phyloP scores from a whole-genome alignment of 345 rosid genomes.

The Bruguiera sexangula region DNA sequence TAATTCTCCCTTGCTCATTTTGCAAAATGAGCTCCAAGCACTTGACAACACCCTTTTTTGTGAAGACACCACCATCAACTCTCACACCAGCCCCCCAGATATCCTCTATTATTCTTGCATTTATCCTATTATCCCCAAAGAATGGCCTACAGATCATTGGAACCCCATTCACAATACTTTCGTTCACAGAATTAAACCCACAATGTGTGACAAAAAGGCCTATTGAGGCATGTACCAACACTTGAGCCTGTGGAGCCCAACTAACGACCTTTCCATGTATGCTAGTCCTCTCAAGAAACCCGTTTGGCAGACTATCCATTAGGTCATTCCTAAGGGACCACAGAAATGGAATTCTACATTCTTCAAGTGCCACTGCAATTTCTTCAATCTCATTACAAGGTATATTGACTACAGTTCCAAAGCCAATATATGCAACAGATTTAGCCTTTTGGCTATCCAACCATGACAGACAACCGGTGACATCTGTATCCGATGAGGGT shows the following conservation, averaged over 20 bases:
- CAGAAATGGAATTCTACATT: constrained; percentile 38
- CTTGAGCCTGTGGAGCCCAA: constrained; percentile 55
- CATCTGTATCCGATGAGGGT: constrained; percentile 26
- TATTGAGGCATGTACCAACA: constrained; percentile 42
- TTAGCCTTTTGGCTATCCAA: constrained; percentile 29
- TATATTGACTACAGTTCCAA: constrained; percentile 42
- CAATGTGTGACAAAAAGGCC: constrained; percentile 16
- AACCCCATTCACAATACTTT: constrained; percentile 16
- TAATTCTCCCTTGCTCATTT: background rate
- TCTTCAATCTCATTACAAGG: constrained; percentile 42
- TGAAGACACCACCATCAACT: constrained; percentile 18
- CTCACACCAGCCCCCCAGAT: constrained; percentile 18
- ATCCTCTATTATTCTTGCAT: constrained; percentile 4
- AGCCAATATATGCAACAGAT: constrained; percentile 56
- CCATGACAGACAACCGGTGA: constrained; percentile 55
- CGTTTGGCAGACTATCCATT: constrained; percentile 5
- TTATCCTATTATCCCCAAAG: constrained; percentile 9
- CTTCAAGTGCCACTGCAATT: constrained; percentile 50
- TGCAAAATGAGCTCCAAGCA: constrained; percentile 5
- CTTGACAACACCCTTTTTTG: constrained; percentile 9
- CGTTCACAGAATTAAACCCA: constrained; percentile 14
- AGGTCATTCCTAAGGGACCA: constrained; percentile 42
- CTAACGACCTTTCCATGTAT: constrained; percentile 41
- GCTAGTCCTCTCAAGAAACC: constrained; percentile 18
- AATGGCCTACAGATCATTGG: constrained; percentile 24